Evolutionary conservation across 2,329 filamentous ascomycete species (phyloP).

Genomic region (Aspergillus clavatus): DNA sequence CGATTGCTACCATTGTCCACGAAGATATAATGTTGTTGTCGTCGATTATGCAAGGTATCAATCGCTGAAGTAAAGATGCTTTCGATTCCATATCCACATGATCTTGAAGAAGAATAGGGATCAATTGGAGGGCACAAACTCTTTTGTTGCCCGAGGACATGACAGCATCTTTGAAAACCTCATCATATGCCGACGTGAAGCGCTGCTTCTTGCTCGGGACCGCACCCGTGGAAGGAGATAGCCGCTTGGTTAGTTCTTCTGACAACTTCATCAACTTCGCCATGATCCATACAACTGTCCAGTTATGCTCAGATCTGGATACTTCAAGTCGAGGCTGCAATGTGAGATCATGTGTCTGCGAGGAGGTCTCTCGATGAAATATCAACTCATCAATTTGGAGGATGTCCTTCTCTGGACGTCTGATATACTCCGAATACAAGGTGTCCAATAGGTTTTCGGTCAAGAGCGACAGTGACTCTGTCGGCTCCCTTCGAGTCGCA

Average conservation of each 20-base stretch:
- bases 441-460: constrained; percentile 65
- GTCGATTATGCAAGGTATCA: constrained; percentile 60
- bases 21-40: constrained; percentile 63
- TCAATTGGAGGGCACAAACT: constrained; percentile 50
- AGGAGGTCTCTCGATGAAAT: constrained; percentile 41
- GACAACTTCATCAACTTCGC: constrained; percentile 38
- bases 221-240: constrained; percentile 12
- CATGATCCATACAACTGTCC: constrained; percentile 38
- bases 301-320: constrained; percentile 36
- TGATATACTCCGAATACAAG: constrained; percentile 74
- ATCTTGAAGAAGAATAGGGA: constrained; percentile 49
- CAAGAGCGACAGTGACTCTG: constrained; percentile 37
- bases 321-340: constrained; percentile 36
- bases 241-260: constrained; percentile 20
- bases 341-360: constrained; percentile 33
- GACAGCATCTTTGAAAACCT: constrained; percentile 33
- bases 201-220: constrained; percentile 33
- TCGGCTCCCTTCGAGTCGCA: constrained; percentile 29
- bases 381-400: constrained; percentile 74
- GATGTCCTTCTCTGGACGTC: constrained; percentile 63
- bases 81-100: constrained; percentile 50
- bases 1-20: constrained; percentile 80
- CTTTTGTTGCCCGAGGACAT: constrained; percentile 37
- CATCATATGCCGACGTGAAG: constrained; percentile 32
- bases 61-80: constrained; percentile 51